A percentile compares a stretch with the other conserved stretches of the same genome.
phyloP scores from a whole-genome alignment of 192 early-diverging fungal genomes.

The Gaertneriomyces sp. region DNA sequence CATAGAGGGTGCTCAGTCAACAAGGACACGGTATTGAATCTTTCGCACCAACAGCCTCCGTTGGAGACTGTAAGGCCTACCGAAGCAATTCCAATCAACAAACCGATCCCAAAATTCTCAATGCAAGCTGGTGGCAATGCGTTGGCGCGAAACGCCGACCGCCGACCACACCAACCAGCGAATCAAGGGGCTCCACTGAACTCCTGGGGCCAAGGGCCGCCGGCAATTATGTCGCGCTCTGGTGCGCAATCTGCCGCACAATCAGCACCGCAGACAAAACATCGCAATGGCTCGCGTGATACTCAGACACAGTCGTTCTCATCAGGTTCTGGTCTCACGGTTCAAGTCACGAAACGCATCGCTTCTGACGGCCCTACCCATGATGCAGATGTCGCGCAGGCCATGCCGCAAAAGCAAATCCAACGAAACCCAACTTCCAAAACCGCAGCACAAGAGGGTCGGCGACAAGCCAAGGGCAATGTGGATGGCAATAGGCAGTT shows the following conservation, averaged over 20 bases:
- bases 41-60: slow-evolving; percentile 59
- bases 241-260: too few relatives aligned
- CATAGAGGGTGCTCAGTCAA: slow-evolving; percentile 67
- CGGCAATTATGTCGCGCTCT: too few relatives aligned
- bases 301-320: too few relatives aligned
- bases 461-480: not conserved
- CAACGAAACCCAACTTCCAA: not conserved
- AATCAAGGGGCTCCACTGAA: too few relatives aligned
- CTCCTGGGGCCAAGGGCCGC: too few relatives aligned
- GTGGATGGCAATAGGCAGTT: too few relatives aligned
- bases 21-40: slow-evolving; percentile 66
- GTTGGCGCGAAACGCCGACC: not conserved
- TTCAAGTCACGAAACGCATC: too few relatives aligned
- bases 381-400: not conserved
- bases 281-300: too few relatives aligned
- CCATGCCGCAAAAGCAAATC: not conserved
- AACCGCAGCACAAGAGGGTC: not conserved
- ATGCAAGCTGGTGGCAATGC: slow-evolving; percentile 22
- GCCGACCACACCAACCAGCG: too few relatives aligned
- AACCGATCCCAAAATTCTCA: slow-evolving; percentile 18
- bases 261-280: too few relatives aligned
- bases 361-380: too few relatives aligned
- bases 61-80: slow-evolving; percentile 17
- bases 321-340: too few relatives aligned
- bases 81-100: slow-evolving; percentile 9